Evolutionary conservation across 2,329 filamentous ascomycete genomes (phyloP).

Genomic region (Phialemoniopsis sp.): DNA sequence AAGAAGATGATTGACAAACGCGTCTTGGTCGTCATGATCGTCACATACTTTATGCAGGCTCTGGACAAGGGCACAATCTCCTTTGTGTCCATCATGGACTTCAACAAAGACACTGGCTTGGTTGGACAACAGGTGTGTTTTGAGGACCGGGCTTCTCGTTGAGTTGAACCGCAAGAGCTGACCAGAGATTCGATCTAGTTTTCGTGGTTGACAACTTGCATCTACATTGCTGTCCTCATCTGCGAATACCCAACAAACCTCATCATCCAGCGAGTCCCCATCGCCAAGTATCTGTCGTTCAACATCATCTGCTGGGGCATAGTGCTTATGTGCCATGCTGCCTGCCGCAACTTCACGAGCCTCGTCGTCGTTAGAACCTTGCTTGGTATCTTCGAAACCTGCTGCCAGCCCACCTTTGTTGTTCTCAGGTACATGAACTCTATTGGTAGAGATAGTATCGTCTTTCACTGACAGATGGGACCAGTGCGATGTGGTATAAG

Average conservation of each 20-base stretch:
- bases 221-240: conserved; percentile 52
- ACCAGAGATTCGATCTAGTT: too few species aligned
- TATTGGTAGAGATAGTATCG: conserved; percentile 35
- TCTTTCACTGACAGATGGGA: background rate
- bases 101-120: conserved; percentile 25
- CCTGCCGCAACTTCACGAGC: conserved; percentile 42
- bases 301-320: conserved; percentile 50
- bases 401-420: conserved; percentile 51
- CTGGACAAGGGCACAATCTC: conserved; percentile 48
- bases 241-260: conserved; percentile 57
- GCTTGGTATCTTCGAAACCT: conserved; percentile 54
- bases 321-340: conserved; percentile 42
- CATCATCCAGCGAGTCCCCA: conserved; percentile 46
- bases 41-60: conserved; percentile 55
- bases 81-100: conserved; percentile 41
- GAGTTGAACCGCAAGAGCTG: too few species aligned
- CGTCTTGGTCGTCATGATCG: conserved; percentile 54
- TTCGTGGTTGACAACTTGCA: conserved; percentile 54
- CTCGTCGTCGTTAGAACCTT: conserved; percentile 45
- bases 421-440: conserved; percentile 50
- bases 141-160: too few species aligned
- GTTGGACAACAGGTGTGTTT: conserved; percentile 35
- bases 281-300: conserved; percentile 46
- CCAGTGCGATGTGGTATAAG: conserved; percentile 22
- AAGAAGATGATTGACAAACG: conserved; percentile 51